Evolutionary conservation across 139 green algal genomes (phyloP).

Genomic region (Chlamydomonas eustigma): DNA sequence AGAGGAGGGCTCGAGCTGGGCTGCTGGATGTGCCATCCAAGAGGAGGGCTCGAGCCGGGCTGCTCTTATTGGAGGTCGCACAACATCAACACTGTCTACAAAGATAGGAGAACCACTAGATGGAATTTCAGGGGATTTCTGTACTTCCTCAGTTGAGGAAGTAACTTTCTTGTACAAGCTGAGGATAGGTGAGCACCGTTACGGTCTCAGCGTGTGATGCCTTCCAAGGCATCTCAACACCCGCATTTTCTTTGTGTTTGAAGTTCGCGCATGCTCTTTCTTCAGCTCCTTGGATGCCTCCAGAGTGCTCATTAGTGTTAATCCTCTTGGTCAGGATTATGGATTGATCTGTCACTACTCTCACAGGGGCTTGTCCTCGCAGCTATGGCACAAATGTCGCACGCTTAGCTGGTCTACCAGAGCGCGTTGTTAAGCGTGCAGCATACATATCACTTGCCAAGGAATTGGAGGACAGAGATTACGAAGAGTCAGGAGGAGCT

Average conservation of each 20-base stretch:
- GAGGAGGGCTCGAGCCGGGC: too few species aligned
- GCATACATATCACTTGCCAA: slow-evolving; percentile 19
- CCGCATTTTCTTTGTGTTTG: too few species aligned
- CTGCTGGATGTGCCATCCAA: neutral
- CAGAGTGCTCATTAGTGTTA: too few species aligned
- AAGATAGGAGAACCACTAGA: too few species aligned
- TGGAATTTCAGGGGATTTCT: neutral
- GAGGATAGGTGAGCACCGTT: slow-evolving; percentile 20
- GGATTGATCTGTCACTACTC: neutral
- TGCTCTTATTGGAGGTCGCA: too few species aligned
- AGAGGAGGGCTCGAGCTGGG: too few species aligned
- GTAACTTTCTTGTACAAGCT: slow-evolving; percentile 95
- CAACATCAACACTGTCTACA: too few species aligned
- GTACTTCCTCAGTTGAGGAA: slow-evolving; percentile 33
- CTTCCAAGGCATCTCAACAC: too few species aligned
- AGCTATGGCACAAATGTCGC: slow-evolving; percentile 95
- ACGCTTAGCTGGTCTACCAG: slow-evolving; percentile 84
- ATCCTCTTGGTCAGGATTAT: neutral
- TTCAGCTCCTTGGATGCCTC: too few species aligned
- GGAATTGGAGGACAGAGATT: neutral
- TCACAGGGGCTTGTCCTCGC: slow-evolving; percentile 54
- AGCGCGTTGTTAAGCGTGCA: slow-evolving; percentile 53
- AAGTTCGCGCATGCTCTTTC: too few species aligned
- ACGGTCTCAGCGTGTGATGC: too few species aligned
- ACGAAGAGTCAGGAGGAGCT: neutral